Conservation (phyloP, 2,329 filamentous ascomycete genomes). For the Grosmannia serpens region DNA sequence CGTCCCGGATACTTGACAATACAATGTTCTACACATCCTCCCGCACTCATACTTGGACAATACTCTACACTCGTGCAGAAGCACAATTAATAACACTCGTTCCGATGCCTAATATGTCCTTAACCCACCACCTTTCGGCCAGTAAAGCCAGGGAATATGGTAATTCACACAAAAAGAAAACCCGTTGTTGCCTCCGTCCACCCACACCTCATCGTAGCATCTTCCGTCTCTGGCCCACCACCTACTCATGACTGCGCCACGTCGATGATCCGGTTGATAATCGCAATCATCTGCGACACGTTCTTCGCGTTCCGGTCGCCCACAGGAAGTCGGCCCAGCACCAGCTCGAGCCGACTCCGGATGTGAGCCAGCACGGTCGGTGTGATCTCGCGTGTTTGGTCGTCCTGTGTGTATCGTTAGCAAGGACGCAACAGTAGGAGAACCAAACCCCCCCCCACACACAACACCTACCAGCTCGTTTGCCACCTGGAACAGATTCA, state of each 20-base stretch:
- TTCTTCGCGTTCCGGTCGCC: slow-evolving; percentile 36
- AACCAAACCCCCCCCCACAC: no score
- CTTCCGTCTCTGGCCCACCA: no score
- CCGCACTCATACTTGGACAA: no score
- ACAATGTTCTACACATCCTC: no score
- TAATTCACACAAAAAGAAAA: neutral
- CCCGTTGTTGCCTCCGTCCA: no score
- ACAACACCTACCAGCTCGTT: slow-evolving; percentile 35
- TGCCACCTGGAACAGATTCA: slow-evolving; percentile 37
- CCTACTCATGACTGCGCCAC: slow-evolving; percentile 1
- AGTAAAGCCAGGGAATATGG: neutral
- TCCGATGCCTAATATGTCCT: neutral
- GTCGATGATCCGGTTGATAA: slow-evolving; percentile 21
- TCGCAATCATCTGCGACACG: slow-evolving; percentile 30
- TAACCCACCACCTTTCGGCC: neutral
- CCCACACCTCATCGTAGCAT: no score
- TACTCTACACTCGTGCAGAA: no score
- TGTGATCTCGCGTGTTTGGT: slow-evolving; percentile 42
- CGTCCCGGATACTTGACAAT: no score
- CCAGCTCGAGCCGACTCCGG: slow-evolving; percentile 38
- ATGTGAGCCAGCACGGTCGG: slow-evolving; percentile 46
- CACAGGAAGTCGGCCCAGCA: slow-evolving; percentile 36
- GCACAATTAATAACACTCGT: neutral
- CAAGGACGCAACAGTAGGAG: neutral
- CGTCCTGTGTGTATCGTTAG: slow-evolving; percentile 27